A percentile compares a stretch with the other conserved stretches of the same genome.
Evolutionary conservation across 2,329 filamentous ascomycete genomes (phyloP).

Genomic region (Claviceps pazoutovae): DNA sequence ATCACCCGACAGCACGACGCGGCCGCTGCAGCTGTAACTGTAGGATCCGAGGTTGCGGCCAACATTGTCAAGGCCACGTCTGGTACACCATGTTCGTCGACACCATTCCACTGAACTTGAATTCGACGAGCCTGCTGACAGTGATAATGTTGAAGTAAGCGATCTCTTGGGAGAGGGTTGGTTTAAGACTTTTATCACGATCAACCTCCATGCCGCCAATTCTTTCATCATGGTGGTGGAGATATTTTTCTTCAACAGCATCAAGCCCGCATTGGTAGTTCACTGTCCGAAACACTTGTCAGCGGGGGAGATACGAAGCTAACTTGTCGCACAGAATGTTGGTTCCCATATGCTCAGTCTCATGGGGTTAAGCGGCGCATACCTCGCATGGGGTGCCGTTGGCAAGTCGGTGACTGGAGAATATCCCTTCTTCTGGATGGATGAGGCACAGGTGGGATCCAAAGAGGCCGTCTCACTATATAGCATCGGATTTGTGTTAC

Average conservation of each 20-base stretch:
- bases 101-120: background rate
- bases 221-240: constrained; percentile 31
- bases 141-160: constrained; percentile 24
- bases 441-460: constrained; percentile 28
- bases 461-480: constrained; percentile 30
- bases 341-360: constrained; percentile 28
- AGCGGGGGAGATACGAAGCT: background rate
- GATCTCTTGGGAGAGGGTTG: constrained; percentile 34
- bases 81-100: constrained; percentile 13
- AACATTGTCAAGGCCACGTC: constrained; percentile 3
- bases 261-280: constrained; percentile 35
- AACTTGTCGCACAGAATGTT: constrained; percentile 24
- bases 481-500: constrained; percentile 28
- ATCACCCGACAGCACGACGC: constrained; percentile 20
- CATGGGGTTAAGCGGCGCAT: constrained; percentile 26
- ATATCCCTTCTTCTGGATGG: constrained; percentile 37
- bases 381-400: constrained; percentile 35
- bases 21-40: constrained; percentile 2
- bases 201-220: constrained; percentile 31
- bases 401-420: constrained; percentile 32
- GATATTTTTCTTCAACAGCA: constrained; percentile 36
- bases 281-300: background rate
- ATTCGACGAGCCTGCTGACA: background rate
- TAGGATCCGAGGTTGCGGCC: background rate
- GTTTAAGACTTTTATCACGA: constrained; percentile 31